Conservation (phyloP, 2,329 filamentous ascomycete species). For the Penicillium decumbens region DNA sequence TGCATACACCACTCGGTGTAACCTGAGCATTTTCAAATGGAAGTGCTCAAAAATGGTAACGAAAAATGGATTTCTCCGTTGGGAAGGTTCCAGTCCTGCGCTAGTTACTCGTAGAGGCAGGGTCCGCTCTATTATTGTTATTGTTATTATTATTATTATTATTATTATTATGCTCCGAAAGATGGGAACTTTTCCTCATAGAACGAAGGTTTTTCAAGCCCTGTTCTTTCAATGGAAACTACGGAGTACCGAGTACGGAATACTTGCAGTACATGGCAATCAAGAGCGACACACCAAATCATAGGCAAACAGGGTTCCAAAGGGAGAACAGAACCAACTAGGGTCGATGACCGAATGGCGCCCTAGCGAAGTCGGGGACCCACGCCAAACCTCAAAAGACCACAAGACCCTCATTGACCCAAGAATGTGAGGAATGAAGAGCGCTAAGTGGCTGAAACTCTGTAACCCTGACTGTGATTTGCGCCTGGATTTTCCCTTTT, state of each 20-base stretch:
- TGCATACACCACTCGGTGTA: neutral
- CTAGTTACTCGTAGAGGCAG: neutral
- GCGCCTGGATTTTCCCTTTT: conserved; percentile 8
- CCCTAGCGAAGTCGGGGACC: neutral
- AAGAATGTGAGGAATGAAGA: neutral
- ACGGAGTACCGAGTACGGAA: too few species aligned
- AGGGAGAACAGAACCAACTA: conserved; percentile 4
- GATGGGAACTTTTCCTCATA: neutral
- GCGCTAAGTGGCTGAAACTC: conserved; percentile 14
- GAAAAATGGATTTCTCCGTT: neutral
- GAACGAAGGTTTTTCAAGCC: too few species aligned
- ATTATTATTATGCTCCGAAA: neutral
- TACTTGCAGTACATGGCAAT: neutral
- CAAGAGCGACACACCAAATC: neutral
- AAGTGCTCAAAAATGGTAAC: neutral
- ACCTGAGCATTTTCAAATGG: neutral
- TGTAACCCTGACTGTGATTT: conserved; percentile 19
- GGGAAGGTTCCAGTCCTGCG: neutral
- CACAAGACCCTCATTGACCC: neutral
- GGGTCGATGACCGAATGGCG: conserved; percentile 5
- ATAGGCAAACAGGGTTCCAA: neutral
- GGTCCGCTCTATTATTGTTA: neutral
- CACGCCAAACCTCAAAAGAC: neutral
- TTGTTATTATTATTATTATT: too few species aligned
- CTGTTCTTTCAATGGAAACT: neutral